Base-by-base conservation (phyloP, 768 basidiomycete species). In the Auricularia sp. region DNA sequence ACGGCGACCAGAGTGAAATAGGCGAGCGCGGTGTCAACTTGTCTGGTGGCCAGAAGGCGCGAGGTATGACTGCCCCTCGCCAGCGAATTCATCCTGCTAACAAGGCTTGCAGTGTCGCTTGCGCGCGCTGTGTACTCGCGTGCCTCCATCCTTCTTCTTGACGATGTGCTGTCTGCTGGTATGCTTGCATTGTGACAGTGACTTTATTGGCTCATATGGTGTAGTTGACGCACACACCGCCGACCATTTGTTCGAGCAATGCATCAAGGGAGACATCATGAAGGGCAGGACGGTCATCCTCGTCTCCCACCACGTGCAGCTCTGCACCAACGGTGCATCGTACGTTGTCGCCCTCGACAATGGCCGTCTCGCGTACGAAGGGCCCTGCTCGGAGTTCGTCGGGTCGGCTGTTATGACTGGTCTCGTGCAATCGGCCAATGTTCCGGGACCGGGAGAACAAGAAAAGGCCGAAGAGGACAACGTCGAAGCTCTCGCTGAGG, bases 241-340 rank as follows among this genome's bases (percentile, higher is more conserved):
- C 0, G 84, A 87, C 67, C 89, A 91, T 75, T 83, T 98, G 56
- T 88, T 87, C 69, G 78, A 84, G 21, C 79, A 91, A 62, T 94
- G 92, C 69, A 77, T 98, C 23, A 79, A 82, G 67, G 93, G 95
- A 7, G 86, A 89, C 59, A 77, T 97, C 51, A 80, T 93, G 72
- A 74, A 77, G n/a, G 86, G 84, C 18, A 81, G 94, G 59, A 97
- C 95, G 0, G 77, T 96, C 61, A 80, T 98, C 56, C 80, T 98
- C 29, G 93, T 97, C 61, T 97, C 95, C 2, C 96, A 99, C 71
- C 93, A 96, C 71, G 90, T 97, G 39, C 90, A 93, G 70, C 80
- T 98, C 3, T 93, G 91, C 70, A 81, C 85, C 2, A 84, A 90
- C 1, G 88, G 84, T 36, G 92, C 95, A 1, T 77, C 76, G 33